Base-by-base conservation (phyloP, 768 basidiomycete species). In the Leccinum rimulosum region DNA sequence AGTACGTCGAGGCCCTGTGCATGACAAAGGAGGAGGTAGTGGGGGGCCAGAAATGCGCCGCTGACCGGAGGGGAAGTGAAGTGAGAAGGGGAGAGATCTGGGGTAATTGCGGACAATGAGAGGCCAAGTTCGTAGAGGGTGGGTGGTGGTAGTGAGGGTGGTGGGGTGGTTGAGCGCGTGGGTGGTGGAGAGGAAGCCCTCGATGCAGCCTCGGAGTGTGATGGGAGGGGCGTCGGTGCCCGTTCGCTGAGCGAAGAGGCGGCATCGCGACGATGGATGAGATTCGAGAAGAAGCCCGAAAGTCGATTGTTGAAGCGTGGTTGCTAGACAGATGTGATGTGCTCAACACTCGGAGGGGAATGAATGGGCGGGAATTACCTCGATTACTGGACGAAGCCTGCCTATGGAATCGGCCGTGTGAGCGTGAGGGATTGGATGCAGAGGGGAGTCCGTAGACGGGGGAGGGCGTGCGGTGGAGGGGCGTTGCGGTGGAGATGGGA, bases 1-100 rank as follows among this genome's bases (percentile, higher is more conserved):
- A 94, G 77, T 3, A 94, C 89, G 71, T 94, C 92, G 35, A 94
- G 76, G 45, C 92, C 92, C 72, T 94, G 93, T 3, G 88, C 77
- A 67, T 94, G 92, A 62, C 92, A 94, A 48, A 94, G 80, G 19
- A 94, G 80, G 10, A 94, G 80, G 70, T 88, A 93, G 66, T 92
- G 88, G 3, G 92, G 92, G 0, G 84, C 80, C 35, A 94, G 73
- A 71, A 93, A 93, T 12, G 91, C 85, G 12, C 92, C 92, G 58
- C 84, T 89, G 1, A 81, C 77, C 7, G 92, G 92, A 2, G 91
- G 87, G 3, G 86, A 82, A 65, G 78, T 87, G 67, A 89, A 91
- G 70, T 91, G 91, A 14, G 89, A 84, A 1, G 90, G 89, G 0
- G 86, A 82, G 28, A 92, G 77, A 67, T 84, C 82, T 17, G 81